Evolutionary conservation across 1,284 basidiomycete genomes (phyloP).

Genomic region (Thecaphora thlaspeos): DNA sequence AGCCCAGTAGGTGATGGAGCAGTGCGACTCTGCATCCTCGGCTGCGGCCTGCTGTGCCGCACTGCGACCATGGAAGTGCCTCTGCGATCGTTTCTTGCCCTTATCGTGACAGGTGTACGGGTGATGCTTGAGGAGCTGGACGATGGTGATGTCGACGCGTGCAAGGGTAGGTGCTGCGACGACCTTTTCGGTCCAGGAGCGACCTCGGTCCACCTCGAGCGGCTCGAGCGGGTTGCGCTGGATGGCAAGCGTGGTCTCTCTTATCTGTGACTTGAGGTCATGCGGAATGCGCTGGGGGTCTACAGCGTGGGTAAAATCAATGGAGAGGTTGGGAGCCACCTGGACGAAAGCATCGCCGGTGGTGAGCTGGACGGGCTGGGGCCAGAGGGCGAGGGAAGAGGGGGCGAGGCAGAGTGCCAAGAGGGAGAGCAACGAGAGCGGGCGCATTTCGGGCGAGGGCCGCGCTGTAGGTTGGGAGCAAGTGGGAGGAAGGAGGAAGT

Average conservation of each 20-base stretch:
- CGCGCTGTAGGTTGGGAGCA: too few species aligned
- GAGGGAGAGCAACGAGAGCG: too few species aligned
- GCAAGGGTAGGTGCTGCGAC: slow-evolving; percentile 38
- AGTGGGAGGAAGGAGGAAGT: too few species aligned
- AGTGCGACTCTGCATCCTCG: not conserved
- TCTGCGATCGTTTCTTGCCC: slow-evolving; percentile 8
- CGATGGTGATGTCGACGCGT: slow-evolving; percentile 24
- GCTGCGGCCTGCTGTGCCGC: not conserved
- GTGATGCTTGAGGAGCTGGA: slow-evolving; percentile 12
- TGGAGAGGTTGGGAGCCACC: slow-evolving; percentile 62
- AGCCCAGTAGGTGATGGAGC: slow-evolving; percentile 18
- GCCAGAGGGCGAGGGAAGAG: slow-evolving; percentile 35
- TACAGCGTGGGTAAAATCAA: slow-evolving; percentile 59
- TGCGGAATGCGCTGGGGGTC: slow-evolving; percentile 63
- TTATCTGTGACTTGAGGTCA: slow-evolving; percentile 69
- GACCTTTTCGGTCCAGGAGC: slow-evolving; percentile 59
- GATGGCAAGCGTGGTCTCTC: slow-evolving; percentile 18
- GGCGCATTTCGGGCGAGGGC: too few species aligned
- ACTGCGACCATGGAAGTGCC: not conserved
- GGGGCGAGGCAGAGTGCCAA: too few species aligned
- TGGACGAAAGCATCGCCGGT: slow-evolving; percentile 63
- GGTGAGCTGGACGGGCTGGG: slow-evolving; percentile 61
- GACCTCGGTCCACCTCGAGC: slow-evolving; percentile 64
- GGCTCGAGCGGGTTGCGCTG: slow-evolving; percentile 62
- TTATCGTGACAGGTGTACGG: slow-evolving; percentile 3